Base-by-base conservation (phyloP, 1,284 basidiomycete species). In the Ceratobasidium sp. region DNA sequence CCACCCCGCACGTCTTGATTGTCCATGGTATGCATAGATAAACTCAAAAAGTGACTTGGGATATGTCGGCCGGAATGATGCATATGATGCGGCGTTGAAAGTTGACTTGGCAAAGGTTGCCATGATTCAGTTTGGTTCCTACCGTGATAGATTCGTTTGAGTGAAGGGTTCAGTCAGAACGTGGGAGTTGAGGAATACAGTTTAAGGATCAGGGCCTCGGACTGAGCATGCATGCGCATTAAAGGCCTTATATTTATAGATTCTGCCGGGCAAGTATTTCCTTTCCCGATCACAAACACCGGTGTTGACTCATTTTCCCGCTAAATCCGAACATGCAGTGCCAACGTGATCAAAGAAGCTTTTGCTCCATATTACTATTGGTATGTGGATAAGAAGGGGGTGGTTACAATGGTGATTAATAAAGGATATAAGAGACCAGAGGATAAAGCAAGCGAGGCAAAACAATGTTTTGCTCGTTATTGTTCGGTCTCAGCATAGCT, bases 41-140 rank as follows among this genome's bases (percentile, higher is more conserved):
- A 83, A 79, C 42, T 88, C 82, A 75, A 83, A 90, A 6, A 90
- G 80, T 42, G 82, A 79, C 13, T 78, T 77, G 2, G 89, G 88
- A 74, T 90, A 90, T 0, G 85, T 88, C 14, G 88, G 89, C 16
- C 88, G 79, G 30, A 81, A 83, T 1, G 84, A 79, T 1, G 88
- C 84, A 72, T 90, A 90, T n/a, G 80, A 76, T n/a, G 82, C 76
- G 0, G 86, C 81, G 74, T 87, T 82, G 78, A 88, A 90, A 0
- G 83, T 82, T 0, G 80, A 76, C 73, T 86, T 87, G 11, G 84
- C 82, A 72, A 88, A 90, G 0, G 87, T 87, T 14, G 88, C 81
- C 89, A 90, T 90, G 67, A 27, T 46, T 30, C 5, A 25, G 14
- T 29, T 54, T 25, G 49, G 14, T n/a, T 13, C 42, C 23, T 52